Base-by-base conservation (phyloP, 164 flowering plant genomes). In the Sextonia rubra region DNA sequence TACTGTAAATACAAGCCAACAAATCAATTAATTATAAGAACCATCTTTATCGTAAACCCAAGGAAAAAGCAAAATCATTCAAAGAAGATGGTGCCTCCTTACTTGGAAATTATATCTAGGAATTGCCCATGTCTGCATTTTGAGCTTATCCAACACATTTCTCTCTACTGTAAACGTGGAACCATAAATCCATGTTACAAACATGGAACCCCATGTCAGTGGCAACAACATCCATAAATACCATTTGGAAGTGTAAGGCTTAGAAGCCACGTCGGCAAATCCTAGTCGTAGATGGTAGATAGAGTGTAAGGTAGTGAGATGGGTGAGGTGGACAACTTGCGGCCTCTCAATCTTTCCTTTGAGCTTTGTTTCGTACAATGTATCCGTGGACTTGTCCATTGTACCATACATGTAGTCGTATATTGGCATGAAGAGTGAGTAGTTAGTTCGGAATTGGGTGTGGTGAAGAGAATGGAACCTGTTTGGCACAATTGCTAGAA, bases 311-410 rank as follows among this genome's bases (percentile, higher is more conserved):
- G 87, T 88, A 0, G 93, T 90, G 12, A 88, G 83, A 73, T 92
- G 95, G 0, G 91, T 92, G 32, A 92, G 74, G 72, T 90, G 86
- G 32, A 92, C 90, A 15, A 86, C 92, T 64, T 89, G 81, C 1
- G 86, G 82, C 12, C 66, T 24, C 15, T 90, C 88, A 30, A 77
- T 83, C 47, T 30, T 52, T 62, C 85, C 85, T 5, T 72, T 60
- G 0, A 85, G 84, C 24, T 88, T 78, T 0, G 70, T 73, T 62
- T 85, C 85, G 11, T 92, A 83, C 15, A 87, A 6, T 5, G 79
- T 32, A 27, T 89, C 91, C 0, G 93, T 22, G 2, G 90, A 70
- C 24, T 75, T 79, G 81, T 92, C 95, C 81, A 79, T 47, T 0
- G 97, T 92, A 2, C 84, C 87, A 24, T 87, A 87, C 15, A 87